These are phyloP conservation scores for Verticillium albo-atrum DNA, from an alignment of 2,329 filamentous ascomycete genomes.

Conservation along the genomic window DNA sequence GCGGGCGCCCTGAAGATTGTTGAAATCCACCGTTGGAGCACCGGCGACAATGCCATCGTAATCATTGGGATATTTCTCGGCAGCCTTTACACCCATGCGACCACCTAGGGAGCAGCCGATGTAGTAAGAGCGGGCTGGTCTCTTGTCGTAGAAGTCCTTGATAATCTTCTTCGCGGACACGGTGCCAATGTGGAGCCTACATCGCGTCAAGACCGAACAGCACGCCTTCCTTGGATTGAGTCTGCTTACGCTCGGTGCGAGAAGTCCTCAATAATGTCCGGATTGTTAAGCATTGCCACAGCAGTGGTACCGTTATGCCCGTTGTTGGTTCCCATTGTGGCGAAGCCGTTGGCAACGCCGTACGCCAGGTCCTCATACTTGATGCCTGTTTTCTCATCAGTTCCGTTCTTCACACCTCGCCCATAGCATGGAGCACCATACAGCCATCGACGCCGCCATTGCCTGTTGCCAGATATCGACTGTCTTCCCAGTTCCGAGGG, in stretches of 20 bases:
- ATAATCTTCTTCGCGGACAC: constrained; percentile 42
- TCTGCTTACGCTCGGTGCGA: constrained; percentile 21
- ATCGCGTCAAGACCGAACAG: neutral
- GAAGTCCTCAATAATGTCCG: constrained; percentile 31
- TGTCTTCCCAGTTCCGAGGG: constrained; percentile 33
- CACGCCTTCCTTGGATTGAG: neutral
- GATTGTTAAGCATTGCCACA: constrained; percentile 25
- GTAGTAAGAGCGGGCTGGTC: constrained; percentile 43
- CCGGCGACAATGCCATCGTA: constrained; percentile 54
- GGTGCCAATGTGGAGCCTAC: constrained; percentile 39
- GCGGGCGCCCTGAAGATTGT: constrained; percentile 25
- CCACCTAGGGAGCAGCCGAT: constrained; percentile 56
- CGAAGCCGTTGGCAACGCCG: constrained; percentile 35
- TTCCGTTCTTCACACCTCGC: no score
- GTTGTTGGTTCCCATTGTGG: constrained; percentile 44
- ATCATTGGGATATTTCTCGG: constrained; percentile 48
- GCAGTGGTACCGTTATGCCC: constrained; percentile 41
- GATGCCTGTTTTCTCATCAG: constrained; percentile 21
- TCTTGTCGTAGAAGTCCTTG: constrained; percentile 38
- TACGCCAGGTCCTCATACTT: constrained; percentile 43
- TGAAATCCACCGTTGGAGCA: constrained; percentile 32
- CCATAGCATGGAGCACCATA: constrained; percentile 3
- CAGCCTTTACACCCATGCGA: constrained; percentile 50
- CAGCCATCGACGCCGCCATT: constrained; percentile 46
- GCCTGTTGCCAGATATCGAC: constrained; percentile 41